Base-by-base conservation (phyloP, 2,329 filamentous ascomycete species). In the Pleurostoma richardsiae region DNA sequence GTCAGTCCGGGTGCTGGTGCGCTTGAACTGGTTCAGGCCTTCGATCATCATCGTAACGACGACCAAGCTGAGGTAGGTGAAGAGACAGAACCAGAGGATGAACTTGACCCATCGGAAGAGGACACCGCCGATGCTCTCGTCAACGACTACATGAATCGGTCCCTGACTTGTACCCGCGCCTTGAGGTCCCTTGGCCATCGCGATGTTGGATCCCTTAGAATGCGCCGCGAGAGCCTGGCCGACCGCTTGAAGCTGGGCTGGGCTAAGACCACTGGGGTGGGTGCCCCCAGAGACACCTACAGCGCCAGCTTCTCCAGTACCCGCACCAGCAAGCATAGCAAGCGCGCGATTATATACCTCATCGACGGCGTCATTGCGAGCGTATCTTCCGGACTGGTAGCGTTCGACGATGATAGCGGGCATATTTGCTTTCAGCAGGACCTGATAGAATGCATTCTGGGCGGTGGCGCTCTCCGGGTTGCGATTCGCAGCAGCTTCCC, bases 51-150 rank as follows among this genome's bases (percentile, higher is more conserved):
- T 81, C 1, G 88, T 90, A 49, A 96, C 77, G 40, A 90, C 65
- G 8, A 95, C 82, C 55, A 96, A 72, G 49, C 83, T 83, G 48
- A 95, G 74, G 60, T 96, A 99, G 30, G 81, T 83, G 57, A 89
- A 73, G 45, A 96, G 77, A 47, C 77, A 80, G 56, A 96, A 96
- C 62, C 82, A 85, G 40, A 89, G 68, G 44, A 95, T 57, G 63
- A 96, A 96, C 65, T 90, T 95, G 66, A 92, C 73, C 91, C 90
- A 96, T 63, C 90, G 88, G 70, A 96, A 96, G 50, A 96, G 76
- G 30, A 80, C 78, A 52, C 80, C 83, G 46, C 88, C 83, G 44
- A 88, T 76, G 11, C 89, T 90, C 66, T 99, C 94, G 59, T 97
- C 91, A 5, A 99, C 90, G 10, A 97, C 88, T 39, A 99, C 94